Evolutionary conservation across 192 early-diverging fungal species (phyloP), one percentile per base, ranked within the genome.

Genomic region (Lunasporangiospora selenospora): DNA sequence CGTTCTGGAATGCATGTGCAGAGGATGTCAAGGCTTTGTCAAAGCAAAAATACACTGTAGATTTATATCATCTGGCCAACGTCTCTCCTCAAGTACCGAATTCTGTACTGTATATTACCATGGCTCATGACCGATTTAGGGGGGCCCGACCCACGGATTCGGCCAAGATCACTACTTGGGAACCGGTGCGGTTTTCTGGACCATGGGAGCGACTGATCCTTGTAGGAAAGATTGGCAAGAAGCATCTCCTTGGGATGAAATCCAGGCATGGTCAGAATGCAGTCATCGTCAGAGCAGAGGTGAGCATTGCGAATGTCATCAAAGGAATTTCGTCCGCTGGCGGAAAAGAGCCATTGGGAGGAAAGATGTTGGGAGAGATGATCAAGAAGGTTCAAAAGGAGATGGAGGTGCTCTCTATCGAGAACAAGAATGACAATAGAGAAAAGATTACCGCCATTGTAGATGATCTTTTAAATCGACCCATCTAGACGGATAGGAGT

Each of bases 41-140:
- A n/a, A n/a, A n/a, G n/a, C n/a, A n/a, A n/a, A n/a, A n/a, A n/a
- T n/a, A n/a, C n/a, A n/a, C n/a, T n/a, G n/a, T n/a, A n/a, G n/a
- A n/a, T n/a, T n/a, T n/a, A n/a, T n/a, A n/a, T n/a, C n/a, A n/a
- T n/a, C n/a, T n/a, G n/a, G n/a, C n/a, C n/a, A n/a, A n/a, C n/a
- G n/a, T n/a, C n/a, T n/a, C n/a, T n/a, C n/a, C n/a, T n/a, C n/a
- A n/a, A n/a, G n/a, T n/a, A n/a, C n/a, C n/a, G n/a, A n/a, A n/a
- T n/a, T n/a, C n/a, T n/a, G n/a, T 31, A 18, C 67, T 60, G 2
- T 58, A 62, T 27, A 58, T 73, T 21, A 73, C 67, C 1, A 51
- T 73, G 48, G 67, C 59, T 3, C 63, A 73, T 33, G 67, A 73
- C 32, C 53, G 53, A 1, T 54, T 62, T 16, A 62, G 63, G n/a